A percentile compares a stretch with the other conserved stretches of the same genome.
Conservation (phyloP, 805 yeast species). For the Cyberlindnera maclurae region DNA sequence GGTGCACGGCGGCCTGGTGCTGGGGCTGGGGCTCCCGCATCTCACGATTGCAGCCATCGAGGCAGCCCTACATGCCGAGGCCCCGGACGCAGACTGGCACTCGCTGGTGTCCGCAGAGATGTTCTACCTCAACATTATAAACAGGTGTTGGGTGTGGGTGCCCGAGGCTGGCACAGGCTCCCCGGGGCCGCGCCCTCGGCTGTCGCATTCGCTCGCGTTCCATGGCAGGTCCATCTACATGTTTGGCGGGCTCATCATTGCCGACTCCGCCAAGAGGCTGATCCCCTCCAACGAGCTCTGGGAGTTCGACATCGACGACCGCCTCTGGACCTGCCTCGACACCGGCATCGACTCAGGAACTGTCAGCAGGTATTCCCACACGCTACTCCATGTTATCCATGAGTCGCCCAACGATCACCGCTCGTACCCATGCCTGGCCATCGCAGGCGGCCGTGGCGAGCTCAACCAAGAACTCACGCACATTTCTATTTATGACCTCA, state of each 20-base stretch:
- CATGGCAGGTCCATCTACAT: conserved; percentile 45
- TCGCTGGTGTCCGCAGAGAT: conserved; percentile 48
- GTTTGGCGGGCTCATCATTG: conserved; percentile 53
- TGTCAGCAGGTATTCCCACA: conserved; percentile 45
- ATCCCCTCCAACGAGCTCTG: conserved; percentile 59
- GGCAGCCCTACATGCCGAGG: conserved; percentile 4
- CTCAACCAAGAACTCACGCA: conserved; percentile 25
- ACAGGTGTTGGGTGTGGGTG: conserved; percentile 49
- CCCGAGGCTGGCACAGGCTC: conserved; percentile 17
- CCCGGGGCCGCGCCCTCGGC: conserved; percentile 28
- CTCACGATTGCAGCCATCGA: conserved; percentile 13
- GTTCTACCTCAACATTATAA: conserved; percentile 52
- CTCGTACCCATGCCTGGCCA: conserved; percentile 41
- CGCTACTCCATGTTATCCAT: conserved; percentile 35
- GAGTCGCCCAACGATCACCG: conserved; percentile 30
- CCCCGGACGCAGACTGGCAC: conserved; percentile 3
- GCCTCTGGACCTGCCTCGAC: conserved; percentile 47
- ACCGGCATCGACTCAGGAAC: conserved; percentile 33
- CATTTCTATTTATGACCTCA: conserved; percentile 38
- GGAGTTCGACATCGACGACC: conserved; percentile 50
- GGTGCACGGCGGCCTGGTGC: conserved; percentile 61
- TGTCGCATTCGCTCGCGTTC: conserved; percentile 53
- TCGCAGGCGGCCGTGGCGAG: conserved; percentile 47
- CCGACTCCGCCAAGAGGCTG: conserved; percentile 31
- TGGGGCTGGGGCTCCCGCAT: conserved; percentile 34